phyloP scores from a whole-genome alignment of 192 early-diverging fungal species.

The Phycomyces blakesleeanus region DNA sequence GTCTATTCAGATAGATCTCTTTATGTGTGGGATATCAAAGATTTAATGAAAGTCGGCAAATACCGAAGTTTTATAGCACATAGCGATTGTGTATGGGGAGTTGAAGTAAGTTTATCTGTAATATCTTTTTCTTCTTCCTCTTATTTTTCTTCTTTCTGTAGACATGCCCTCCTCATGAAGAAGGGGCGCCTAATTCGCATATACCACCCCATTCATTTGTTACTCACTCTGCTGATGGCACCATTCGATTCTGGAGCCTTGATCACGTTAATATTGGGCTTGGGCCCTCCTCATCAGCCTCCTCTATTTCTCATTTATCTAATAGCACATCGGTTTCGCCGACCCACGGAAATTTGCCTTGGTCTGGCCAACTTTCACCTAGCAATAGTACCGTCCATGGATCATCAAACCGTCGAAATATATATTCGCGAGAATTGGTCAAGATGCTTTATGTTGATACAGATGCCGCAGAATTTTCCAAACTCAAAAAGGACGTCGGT shows the following conservation, averaged over 20 bases:
- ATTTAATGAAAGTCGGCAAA: slow-evolving; percentile 50
- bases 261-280: slow-evolving; percentile 26
- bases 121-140: neutral
- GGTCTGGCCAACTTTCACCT: neutral
- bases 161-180: slow-evolving; percentile 6
- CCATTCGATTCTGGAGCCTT: slow-evolving; percentile 77
- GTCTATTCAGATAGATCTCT: slow-evolving; percentile 72
- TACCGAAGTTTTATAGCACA: slow-evolving; percentile 65
- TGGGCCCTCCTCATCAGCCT: slow-evolving; percentile 2
- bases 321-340: neutral
- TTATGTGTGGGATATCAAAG: slow-evolving; percentile 68
- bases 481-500: slow-evolving; percentile 25
- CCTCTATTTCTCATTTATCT: slow-evolving; percentile 14
- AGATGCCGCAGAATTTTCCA: slow-evolving; percentile 36
- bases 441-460: slow-evolving; percentile 57
- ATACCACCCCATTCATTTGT: slow-evolving; percentile 55
- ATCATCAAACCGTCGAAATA: slow-evolving; percentile 39
- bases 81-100: slow-evolving; percentile 79
- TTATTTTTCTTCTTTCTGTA: slow-evolving; percentile 1
- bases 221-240: slow-evolving; percentile 74
- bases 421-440: slow-evolving; percentile 57
- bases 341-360: neutral
- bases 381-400: slow-evolving; percentile 6
- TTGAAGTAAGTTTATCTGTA: slow-evolving; percentile 72
- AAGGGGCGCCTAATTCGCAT: neutral